Conservation (phyloP, 257 asterid genomes). For the Ajuga chamaepitys region DNA sequence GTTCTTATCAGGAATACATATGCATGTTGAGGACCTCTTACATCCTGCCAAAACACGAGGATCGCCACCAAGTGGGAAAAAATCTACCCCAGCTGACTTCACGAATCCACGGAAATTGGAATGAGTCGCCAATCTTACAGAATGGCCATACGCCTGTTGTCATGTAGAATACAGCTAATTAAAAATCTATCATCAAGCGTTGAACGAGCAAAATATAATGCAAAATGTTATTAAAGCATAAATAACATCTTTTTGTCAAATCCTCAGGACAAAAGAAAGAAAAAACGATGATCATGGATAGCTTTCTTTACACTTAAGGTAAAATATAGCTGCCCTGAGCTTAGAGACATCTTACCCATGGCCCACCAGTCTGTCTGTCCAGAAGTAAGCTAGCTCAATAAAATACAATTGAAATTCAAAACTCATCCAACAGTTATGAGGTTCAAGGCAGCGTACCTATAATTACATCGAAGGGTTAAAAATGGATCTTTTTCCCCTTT, state of each 20-base stretch:
- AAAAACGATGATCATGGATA: background rate
- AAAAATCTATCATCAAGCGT: background rate
- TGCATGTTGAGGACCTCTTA: constrained; percentile 57
- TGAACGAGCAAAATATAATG: background rate
- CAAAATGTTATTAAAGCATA: background rate
- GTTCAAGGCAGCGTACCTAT: background rate
- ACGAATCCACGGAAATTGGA: constrained; percentile 78
- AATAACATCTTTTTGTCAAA: background rate
- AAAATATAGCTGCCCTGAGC: background rate
- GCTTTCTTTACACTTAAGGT: background rate
- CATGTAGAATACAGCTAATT: constrained; percentile 13
- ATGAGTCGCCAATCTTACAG: constrained; percentile 91
- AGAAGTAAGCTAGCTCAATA: too few species aligned
- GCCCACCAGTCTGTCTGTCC: too few species aligned
- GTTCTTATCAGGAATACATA: constrained; percentile 13
- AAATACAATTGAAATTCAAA: too few species aligned
- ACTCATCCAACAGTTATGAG: too few species aligned
- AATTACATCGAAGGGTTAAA: too few species aligned
- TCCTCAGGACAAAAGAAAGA: background rate
- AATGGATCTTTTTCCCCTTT: too few species aligned
- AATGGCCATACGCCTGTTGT: constrained; percentile 82
- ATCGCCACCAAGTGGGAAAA: constrained; percentile 94
- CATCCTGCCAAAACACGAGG: constrained; percentile 99
- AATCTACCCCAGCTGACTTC: constrained; percentile 81
- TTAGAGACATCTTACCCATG: too few species aligned